Evolutionary conservation across 2,329 filamentous ascomycete genomes (phyloP).

Genomic region (Aspergillus novofumigatus): DNA sequence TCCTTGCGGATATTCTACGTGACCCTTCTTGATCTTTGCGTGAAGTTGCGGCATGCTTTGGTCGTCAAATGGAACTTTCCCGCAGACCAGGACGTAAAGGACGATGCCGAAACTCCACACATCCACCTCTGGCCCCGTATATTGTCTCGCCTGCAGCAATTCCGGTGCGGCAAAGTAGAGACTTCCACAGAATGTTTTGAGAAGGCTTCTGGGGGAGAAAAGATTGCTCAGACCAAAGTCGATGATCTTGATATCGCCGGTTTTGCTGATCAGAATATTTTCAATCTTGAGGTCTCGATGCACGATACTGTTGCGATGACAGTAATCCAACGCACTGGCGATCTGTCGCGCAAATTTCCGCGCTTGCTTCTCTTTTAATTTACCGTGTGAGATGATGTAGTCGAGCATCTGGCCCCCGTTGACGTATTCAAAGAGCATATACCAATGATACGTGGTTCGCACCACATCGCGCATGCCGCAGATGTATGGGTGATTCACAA

Average conservation of each 20-base stretch:
- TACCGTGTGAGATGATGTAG: constrained; percentile 97
- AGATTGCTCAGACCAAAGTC: constrained; percentile 97
- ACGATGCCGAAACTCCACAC: constrained; percentile 99
- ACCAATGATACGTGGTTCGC: constrained; percentile 97
- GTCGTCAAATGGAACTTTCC: constrained; percentile 97
- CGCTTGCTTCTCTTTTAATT: constrained; percentile 96
- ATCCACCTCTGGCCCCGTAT: constrained; percentile 94
- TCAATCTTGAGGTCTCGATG: constrained; percentile 98
- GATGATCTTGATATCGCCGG: constrained; percentile 98
- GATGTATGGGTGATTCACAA: constrained; percentile 91
- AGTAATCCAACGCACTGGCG: constrained; percentile 93
- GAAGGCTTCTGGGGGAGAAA: constrained; percentile 75
- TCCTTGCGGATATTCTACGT: constrained; percentile 94
- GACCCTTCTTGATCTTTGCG: constrained; percentile 96
- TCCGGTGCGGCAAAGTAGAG: constrained; percentile 97
- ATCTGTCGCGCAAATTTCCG: constrained; percentile 97
- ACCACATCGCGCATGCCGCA: constrained; percentile 94
- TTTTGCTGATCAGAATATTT: constrained; percentile 98
- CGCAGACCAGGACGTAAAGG: constrained; percentile 92
- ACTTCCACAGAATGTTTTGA: constrained; percentile 97
- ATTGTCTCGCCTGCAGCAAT: constrained; percentile 85
- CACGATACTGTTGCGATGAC: constrained; percentile 95
- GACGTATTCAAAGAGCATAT: constrained; percentile 99
- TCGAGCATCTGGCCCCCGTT: constrained; percentile 99
- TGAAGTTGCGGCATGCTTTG: constrained; percentile 98